Percentiles rank a stretch among this genome's conserved stretches.
phyloP scores from a whole-genome alignment of 768 basidiomycete genomes.

The Gloeopeniophorella convolvens region DNA sequence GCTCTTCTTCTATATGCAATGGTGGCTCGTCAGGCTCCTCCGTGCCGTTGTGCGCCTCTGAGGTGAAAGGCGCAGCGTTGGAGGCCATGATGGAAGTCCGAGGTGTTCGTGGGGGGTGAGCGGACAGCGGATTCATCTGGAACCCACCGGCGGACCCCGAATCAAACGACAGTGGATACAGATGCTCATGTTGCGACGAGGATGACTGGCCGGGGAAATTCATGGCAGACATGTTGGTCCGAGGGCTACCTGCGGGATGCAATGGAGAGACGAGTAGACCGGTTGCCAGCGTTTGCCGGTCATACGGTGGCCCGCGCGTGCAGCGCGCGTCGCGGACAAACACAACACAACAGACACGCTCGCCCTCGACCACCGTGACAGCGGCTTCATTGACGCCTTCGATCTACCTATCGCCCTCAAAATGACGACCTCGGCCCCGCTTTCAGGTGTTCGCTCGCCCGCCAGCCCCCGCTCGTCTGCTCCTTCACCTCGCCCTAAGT shows the following conservation, averaged over 20 bases:
- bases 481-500: conserved; percentile 47
- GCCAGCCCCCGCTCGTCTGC: conserved; percentile 55
- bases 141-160: conserved; percentile 39
- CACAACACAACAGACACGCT: conserved; percentile 11
- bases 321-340: conserved; percentile 5
- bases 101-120: conserved; percentile 74
- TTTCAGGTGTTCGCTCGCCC: conserved; percentile 56
- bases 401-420: conserved; percentile 4
- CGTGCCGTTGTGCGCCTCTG: conserved; percentile 37
- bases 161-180: conserved; percentile 51
- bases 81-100: conserved; percentile 39
- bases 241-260: background rate
- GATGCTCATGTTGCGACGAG: conserved; percentile 42
- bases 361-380: conserved; percentile 2
- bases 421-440: conserved; percentile 12
- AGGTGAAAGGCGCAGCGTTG: conserved; percentile 22
- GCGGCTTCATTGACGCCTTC: conserved; percentile 13
- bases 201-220: conserved; percentile 48
- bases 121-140: conserved; percentile 76
- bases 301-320: conserved; percentile 1
- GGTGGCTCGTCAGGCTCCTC: conserved; percentile 28
- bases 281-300: background rate
- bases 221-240: conserved; percentile 54
- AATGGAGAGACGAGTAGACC: conserved; percentile 1
- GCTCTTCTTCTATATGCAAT: conserved; percentile 24